Percentiles rank a stretch among this genome's conserved stretches.
These are phyloP conservation scores for Eucalyptus albens DNA, from an alignment of 345 rosid species.

Conservation along the genomic window DNA sequence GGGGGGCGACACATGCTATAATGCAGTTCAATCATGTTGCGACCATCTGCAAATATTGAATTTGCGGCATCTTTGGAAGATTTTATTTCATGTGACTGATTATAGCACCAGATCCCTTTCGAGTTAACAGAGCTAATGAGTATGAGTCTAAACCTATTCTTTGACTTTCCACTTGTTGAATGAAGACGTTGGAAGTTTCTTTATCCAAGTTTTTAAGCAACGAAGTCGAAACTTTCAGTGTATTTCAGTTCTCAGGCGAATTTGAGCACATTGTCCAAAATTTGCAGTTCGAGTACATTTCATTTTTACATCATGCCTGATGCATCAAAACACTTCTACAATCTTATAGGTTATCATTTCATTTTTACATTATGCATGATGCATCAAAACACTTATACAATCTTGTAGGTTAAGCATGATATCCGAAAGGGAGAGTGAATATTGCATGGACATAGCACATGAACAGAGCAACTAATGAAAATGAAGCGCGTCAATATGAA, in stretches of 20 bases:
- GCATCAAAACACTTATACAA: neutral
- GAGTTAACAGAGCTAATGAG: neutral
- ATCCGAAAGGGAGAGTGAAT: neutral
- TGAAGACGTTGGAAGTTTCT: neutral
- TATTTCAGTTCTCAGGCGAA: neutral
- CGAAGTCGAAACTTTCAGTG: neutral
- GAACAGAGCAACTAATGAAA: neutral
- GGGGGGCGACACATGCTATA: neutral
- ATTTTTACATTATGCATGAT: neutral
- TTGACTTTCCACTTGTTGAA: neutral
- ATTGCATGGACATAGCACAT: neutral
- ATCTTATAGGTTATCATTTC: neutral
- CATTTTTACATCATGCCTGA: neutral
- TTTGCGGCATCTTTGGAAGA: neutral
- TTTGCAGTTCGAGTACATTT: neutral
- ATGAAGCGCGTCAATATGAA: neutral
- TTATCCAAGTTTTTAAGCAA: neutral
- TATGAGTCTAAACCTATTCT: neutral
- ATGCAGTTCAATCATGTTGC: neutral
- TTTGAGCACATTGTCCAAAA: neutral
- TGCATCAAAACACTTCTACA: neutral
- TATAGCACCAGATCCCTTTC: neutral
- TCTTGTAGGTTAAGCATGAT: neutral
- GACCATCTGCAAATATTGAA: neutral
- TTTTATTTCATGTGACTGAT: neutral